Evolutionary conservation across 352 stramenopile species (phyloP).

Genomic region (Peronospora destructor): DNA sequence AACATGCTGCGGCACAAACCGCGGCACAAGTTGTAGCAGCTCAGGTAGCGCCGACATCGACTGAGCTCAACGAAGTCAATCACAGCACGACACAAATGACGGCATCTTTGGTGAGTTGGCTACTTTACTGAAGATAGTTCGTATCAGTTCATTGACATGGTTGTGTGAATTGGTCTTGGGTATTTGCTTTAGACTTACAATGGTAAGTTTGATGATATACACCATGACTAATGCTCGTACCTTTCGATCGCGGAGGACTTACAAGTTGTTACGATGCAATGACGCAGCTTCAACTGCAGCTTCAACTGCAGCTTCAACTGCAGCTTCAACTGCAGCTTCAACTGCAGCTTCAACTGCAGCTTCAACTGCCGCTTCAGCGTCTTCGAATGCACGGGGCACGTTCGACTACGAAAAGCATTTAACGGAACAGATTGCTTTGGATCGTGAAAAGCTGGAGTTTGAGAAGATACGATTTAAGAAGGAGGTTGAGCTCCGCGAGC

Average conservation of each 20-base stretch:
- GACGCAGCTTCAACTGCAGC: conserved; percentile 12
- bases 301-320: conserved; percentile 7
- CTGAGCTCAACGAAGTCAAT: conserved; percentile 14
- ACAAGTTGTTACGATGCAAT: conserved; percentile 3
- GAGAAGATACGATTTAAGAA: conserved; percentile 70
- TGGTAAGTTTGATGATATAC: conserved; percentile 10
- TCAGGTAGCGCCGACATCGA: conserved; percentile 7
- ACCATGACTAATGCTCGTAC: not conserved
- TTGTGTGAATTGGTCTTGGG: conserved; percentile 2
- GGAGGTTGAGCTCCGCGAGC: conserved; percentile 63
- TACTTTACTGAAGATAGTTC: not conserved
- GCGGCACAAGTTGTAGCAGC: conserved; percentile 8
- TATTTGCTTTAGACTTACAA: conserved; percentile 18
- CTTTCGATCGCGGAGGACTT: not conserved
- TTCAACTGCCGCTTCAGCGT: conserved; percentile 6
- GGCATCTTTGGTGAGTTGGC: conserved; percentile 36
- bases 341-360: conserved; percentile 13
- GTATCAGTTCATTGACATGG: conserved; percentile 1
- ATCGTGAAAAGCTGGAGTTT: conserved; percentile 67
- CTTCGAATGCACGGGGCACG: conserved; percentile 23
- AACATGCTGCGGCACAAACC: conserved; percentile 27
- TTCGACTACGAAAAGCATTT: conserved; percentile 78
- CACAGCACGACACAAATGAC: conserved; percentile 26
- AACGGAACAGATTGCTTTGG: conserved; percentile 58
- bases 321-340: conserved; percentile 7